A percentile compares a stretch with the other conserved stretches of the same genome.
phyloP scores from a whole-genome alignment of 1,284 basidiomycete genomes.

The Heterobasidion annosum region DNA sequence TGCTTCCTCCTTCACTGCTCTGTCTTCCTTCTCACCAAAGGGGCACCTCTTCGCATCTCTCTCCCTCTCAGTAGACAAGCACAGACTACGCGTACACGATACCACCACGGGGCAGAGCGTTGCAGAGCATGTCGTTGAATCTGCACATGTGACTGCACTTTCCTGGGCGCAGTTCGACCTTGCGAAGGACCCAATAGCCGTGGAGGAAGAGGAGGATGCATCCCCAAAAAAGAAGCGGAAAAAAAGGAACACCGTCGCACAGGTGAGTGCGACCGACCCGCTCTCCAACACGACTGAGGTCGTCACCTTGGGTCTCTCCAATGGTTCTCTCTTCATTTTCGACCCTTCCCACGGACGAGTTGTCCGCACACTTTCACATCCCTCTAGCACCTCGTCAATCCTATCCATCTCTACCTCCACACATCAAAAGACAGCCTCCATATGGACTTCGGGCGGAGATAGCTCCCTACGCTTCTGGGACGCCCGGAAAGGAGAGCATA shows the following conservation, averaged over 20 bases:
- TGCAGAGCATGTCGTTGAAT: slow-evolving; percentile 51
- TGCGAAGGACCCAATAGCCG: slow-evolving; percentile 15
- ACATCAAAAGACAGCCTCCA: slow-evolving; percentile 14
- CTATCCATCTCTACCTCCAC: slow-evolving; percentile 28
- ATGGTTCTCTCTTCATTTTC: slow-evolving; percentile 47
- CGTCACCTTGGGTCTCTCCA: slow-evolving; percentile 47
- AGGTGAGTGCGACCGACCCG: slow-evolving; percentile 8
- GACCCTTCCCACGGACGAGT: slow-evolving; percentile 49
- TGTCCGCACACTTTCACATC: slow-evolving; percentile 43
- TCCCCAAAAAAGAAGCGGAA: slow-evolving; percentile 34
- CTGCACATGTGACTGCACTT: slow-evolving; percentile 44
- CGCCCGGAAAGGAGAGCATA: slow-evolving; percentile 34
- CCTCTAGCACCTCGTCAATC: slow-evolving; percentile 43
- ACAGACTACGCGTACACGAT: slow-evolving; percentile 62
- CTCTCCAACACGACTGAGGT: slow-evolving; percentile 23
- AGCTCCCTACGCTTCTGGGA: slow-evolving; percentile 51
- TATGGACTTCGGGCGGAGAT: slow-evolving; percentile 55
- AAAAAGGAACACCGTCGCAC: slow-evolving; percentile 20
- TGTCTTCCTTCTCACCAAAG: slow-evolving; percentile 57
- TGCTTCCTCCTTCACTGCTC: slow-evolving; percentile 29
- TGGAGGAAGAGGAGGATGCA: slow-evolving; percentile 20
- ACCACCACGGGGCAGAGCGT: slow-evolving; percentile 43
- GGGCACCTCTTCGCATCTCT: slow-evolving; percentile 55
- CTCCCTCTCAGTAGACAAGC: slow-evolving; percentile 66
- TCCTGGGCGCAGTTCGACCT: slow-evolving; percentile 39